Evolutionary conservation across 805 yeast species (phyloP).

Genomic region (Kluyveromyces starmeri): DNA sequence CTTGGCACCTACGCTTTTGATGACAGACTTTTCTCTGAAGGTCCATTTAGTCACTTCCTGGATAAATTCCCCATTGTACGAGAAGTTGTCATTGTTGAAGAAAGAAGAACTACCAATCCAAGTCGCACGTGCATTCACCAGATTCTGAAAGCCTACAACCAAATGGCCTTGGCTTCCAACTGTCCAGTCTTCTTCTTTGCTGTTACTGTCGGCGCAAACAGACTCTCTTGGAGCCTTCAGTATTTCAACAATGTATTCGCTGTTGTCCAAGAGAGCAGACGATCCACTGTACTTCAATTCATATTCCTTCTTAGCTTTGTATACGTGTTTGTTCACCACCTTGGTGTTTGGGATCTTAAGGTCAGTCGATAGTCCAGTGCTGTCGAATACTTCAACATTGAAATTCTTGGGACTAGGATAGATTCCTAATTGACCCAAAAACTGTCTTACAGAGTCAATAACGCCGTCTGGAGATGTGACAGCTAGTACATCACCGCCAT

Average conservation of each 20-base stretch:
- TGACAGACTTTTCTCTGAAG: constrained; percentile 57
- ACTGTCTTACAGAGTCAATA: constrained; percentile 55
- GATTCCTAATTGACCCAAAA: constrained; percentile 74
- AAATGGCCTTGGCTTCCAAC: constrained; percentile 71
- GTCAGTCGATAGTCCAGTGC: constrained; percentile 11
- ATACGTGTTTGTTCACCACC: constrained; percentile 12
- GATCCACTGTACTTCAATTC: constrained; percentile 40
- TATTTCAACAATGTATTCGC: constrained; percentile 62
- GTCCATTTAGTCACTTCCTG: constrained; percentile 56
- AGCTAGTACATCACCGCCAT: constrained; percentile 69
- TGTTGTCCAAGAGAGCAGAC: constrained; percentile 63
- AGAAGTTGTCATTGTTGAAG: constrained; percentile 34
- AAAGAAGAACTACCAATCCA: constrained; percentile 73
- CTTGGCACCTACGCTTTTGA: constrained; percentile 44
- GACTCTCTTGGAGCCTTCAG: constrained; percentile 59
- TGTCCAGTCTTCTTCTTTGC: constrained; percentile 68
- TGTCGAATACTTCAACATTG: constrained; percentile 57
- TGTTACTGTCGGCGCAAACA: constrained; percentile 40
- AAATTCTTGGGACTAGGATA: constrained; percentile 72
- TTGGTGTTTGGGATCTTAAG: constrained; percentile 13
- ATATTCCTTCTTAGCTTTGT: constrained; percentile 6
- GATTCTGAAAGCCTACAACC: constrained; percentile 71
- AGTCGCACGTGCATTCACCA: constrained; percentile 63
- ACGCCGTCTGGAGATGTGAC: constrained; percentile 44
- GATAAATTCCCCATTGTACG: constrained; percentile 32